Base-by-base conservation (phyloP, 495 filamentous ascomycete species). In the Trichoderma asperelloides region DNA sequence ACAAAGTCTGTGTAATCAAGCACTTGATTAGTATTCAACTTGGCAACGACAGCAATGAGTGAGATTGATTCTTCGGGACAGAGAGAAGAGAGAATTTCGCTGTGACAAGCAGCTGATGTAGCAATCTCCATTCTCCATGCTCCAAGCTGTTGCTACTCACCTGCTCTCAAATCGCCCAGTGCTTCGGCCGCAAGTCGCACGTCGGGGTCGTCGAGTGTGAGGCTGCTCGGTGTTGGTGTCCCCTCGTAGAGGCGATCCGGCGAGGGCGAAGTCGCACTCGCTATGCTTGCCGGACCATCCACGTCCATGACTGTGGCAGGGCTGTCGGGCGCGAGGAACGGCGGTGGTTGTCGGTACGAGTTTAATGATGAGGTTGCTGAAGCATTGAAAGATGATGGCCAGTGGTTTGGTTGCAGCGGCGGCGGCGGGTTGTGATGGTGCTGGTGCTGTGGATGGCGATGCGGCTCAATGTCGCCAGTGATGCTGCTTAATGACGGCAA, bases 141-240 rank as follows among this genome's bases (percentile, higher is more conserved):
- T 1, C 16, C 2, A 7, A 0, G 16, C 15, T n/a, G 16, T 2
- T n/a, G 45, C n/a, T n/a, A 77, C 82, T 76, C 74, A 96, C 93
- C 91, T 72, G 91, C 87, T 76, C 91, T 87, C 65, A 97, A 82
- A 66, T 91, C 90, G 43, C 90, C 89, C 25, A 97, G 77, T 15
- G 93, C 92, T 78, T 96, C 92, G 39, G 92, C 93, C 33, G 92
- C 93, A 72, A 89, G 80, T 37, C 88, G 81, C 39, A 90, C 87
- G 68, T 96, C 89, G 16, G 91, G 86, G 73, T 97, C 92, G 71
- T 97, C 92, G 70, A 94, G 86, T 62, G 87, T 91, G 25, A 88
- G 81, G 69, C 86, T 87, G 39, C 64, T 60, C 18, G 39, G 64
- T 33, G 75, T 78, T 9, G 80, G 78, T 64, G 77, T 73, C 16